phyloP scores from a whole-genome alignment of 345 rosid species.

The Citrus reticulata region DNA sequence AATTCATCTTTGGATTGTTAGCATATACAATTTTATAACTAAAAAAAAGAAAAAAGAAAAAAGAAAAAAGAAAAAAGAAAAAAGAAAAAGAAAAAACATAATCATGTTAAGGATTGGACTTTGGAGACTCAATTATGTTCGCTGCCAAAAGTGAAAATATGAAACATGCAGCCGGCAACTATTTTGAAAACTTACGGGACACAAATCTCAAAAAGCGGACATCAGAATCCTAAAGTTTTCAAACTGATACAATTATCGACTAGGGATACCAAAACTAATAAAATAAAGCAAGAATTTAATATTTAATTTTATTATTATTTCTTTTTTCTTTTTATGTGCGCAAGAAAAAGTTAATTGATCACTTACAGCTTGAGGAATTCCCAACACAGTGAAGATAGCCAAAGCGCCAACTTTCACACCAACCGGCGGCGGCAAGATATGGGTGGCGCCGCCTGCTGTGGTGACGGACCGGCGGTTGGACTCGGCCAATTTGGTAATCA shows the following conservation, averaged over 20 bases:
- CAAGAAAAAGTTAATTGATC: too few species aligned
- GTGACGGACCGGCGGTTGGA: slow-evolving; percentile 26
- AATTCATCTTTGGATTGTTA: too few species aligned
- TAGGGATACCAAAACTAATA: too few species aligned
- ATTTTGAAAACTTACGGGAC: neutral
- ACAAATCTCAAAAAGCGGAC: neutral
- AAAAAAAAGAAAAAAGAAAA: too few species aligned
- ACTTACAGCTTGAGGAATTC: slow-evolving; percentile 78
- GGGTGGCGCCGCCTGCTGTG: neutral
- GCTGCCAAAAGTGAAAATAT: neutral
- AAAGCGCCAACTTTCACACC: slow-evolving; percentile 55
- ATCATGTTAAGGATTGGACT: neutral
- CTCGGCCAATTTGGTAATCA: slow-evolving; percentile 62
- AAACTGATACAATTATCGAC: neutral
- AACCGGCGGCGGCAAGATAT: slow-evolving; percentile 31
- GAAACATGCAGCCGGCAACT: neutral
- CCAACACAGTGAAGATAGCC: slow-evolving; percentile 59
- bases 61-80: too few species aligned
- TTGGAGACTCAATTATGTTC: neutral
- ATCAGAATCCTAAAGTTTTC: neutral
- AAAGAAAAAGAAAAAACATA: neutral
- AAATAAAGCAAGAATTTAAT: too few species aligned
- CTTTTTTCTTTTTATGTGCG: too few species aligned
- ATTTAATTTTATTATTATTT: too few species aligned
- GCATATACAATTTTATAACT: too few species aligned